These are phyloP conservation scores for Mentha longifolia DNA, from an alignment of 257 asterid genomes.

Conservation along the genomic window DNA sequence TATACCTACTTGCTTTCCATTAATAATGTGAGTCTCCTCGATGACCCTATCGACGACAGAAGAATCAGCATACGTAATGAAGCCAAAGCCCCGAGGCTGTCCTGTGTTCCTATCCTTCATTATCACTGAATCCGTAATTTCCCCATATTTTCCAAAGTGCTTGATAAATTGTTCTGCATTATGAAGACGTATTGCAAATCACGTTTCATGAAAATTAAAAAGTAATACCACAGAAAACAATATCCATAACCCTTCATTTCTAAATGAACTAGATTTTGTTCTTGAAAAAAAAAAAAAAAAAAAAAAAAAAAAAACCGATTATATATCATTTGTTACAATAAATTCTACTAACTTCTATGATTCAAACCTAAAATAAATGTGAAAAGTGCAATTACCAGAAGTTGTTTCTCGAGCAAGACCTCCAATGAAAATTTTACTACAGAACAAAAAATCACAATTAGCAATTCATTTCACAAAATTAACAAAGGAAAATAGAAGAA, in stretches of 20 bases:
- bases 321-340: not conserved
- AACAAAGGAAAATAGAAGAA: not conserved
- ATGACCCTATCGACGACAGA: conserved; percentile 59
- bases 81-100: conserved; percentile 68
- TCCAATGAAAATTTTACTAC: conserved; percentile 62
- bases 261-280: not conserved
- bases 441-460: conserved; percentile 1
- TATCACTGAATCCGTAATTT: conserved; percentile 65
- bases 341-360: not conserved
- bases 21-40: conserved; percentile 55
- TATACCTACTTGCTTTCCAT: conserved; percentile 62
- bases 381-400: conserved; percentile 37
- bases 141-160: conserved; percentile 65
- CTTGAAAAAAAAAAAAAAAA: not conserved
- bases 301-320: not conserved
- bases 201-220: not conserved
- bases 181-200: conserved; percentile 18
- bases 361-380: not conserved
- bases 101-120: conserved; percentile 65
- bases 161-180: conserved; percentile 55
- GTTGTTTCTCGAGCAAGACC: conserved; percentile 70
- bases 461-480: not conserved
- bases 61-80: conserved; percentile 61
- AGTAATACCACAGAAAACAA: not conserved
- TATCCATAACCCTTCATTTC: not conserved